Evolutionary conservation across 768 basidiomycete species (phyloP).

Genomic region (Holtermannia corniformis): DNA sequence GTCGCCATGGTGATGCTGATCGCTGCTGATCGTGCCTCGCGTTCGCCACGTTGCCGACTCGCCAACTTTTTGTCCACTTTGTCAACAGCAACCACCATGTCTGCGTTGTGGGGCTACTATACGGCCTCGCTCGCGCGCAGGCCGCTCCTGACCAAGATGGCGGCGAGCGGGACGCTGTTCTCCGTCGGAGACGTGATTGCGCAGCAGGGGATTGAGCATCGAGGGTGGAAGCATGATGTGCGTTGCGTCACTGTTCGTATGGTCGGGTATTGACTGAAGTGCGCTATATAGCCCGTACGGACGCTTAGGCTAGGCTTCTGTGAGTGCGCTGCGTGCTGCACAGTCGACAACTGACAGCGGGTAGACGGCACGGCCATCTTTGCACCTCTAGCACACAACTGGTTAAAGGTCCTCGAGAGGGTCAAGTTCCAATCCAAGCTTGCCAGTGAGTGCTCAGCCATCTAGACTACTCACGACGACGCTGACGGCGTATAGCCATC

Average conservation of each 20-base stretch:
- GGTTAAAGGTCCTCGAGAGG: conserved; percentile 24
- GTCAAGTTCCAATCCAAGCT: conserved; percentile 15
- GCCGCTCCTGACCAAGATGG: conserved; percentile 38
- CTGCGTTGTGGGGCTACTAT: conserved; percentile 18
- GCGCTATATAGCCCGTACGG: conserved; percentile 16
- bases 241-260: neutral
- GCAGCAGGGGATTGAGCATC: conserved; percentile 36
- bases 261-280: neutral
- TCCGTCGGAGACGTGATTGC: conserved; percentile 31
- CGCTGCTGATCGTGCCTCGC: too few relatives aligned
- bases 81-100: neutral
- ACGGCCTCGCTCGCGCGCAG: conserved; percentile 6
- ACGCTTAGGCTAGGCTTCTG: conserved; percentile 31
- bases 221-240: conserved; percentile 5
- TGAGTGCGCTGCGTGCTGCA: conserved; percentile 11
- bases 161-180: conserved; percentile 25
- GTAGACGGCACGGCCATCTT: conserved; percentile 33
- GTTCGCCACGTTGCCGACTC: neutral
- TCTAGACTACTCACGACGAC: neutral
- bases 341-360: neutral
- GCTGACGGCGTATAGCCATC: conserved; percentile 14
- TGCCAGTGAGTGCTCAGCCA: conserved; percentile 14
- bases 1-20: too few relatives aligned
- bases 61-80: too few relatives aligned
- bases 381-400: conserved; percentile 36